Evolutionary conservation across 2,329 filamentous ascomycete genomes (phyloP), one percentile per base, ranked within the genome.

Genomic region (Ophiocordyceps unilateralis): DNA sequence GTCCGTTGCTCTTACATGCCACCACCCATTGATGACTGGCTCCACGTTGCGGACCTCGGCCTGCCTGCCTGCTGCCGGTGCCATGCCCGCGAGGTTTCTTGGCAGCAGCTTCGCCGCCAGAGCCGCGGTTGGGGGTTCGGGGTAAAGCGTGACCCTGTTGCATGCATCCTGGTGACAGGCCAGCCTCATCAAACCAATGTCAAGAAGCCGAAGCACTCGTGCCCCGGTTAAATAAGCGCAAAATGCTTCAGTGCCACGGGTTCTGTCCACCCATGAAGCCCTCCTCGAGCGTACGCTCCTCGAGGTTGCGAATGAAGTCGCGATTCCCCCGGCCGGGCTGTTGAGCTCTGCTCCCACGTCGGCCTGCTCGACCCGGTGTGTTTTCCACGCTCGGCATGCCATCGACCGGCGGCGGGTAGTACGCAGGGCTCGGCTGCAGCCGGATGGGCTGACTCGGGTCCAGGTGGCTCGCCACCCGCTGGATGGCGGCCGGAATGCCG

Each of bases 361-460:
- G 75, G 37, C 83, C 76, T 24, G 81, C 61, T 65, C 74, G 59
- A 44, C 65, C 59, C 40, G 69, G 55, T 21, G 76, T 67, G 45
- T 72, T 74, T 41, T 78, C 72, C 47, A 83, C 75, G 9, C 69
- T 64, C 19, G 76, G 72, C 53, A 85, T 78, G 10, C 86, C 84
- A 50, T 96, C 89, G 7, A 83, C 78, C 2, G 89, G 84, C 19
- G 91, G 91, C 11, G 91, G 91, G 53, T 96, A 98, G 62, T 98
- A 98, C 2, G 91, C 91, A 5, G 91, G 91, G 52, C 87, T 95
- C 2, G 91, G 91, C 58, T 98, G 91, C 44, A 96, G 64, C 41
- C 91, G 77, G 54, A 98, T 96, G 0, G 91, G 91, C 46, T 88
- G 84, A 53, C 78, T 96, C 2, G 91, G 91, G 56, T 98, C 91